Conservation (phyloP, 2,329 filamentous ascomycete genomes). For the Nakataea oryzae region DNA sequence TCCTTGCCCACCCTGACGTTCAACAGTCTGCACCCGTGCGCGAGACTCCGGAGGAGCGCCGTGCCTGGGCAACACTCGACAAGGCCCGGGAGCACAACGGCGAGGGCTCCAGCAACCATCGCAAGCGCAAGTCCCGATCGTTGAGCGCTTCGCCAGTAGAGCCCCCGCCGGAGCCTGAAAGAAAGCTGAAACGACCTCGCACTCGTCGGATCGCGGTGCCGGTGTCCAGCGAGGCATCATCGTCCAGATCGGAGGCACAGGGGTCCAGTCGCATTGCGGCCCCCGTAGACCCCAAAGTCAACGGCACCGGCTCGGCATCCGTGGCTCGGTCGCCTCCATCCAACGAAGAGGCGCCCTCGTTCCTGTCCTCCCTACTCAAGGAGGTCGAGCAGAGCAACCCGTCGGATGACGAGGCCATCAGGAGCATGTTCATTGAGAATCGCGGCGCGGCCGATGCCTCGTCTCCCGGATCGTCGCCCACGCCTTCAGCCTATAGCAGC, state of each 20-base stretch:
- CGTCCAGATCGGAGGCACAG: conserved; percentile 14
- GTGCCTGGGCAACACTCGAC: conserved; percentile 86
- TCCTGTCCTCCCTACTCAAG: conserved; percentile 76
- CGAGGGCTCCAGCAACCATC: conserved; percentile 33
- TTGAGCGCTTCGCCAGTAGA: conserved; percentile 61
- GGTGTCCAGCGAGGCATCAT: conserved; percentile 34
- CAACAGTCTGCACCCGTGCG: conserved; percentile 36
- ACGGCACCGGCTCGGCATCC: neutral
- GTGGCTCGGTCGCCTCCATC: conserved; percentile 18
- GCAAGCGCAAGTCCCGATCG: conserved; percentile 68
- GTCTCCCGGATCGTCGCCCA: conserved; percentile 46
- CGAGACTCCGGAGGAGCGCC: conserved; percentile 69
- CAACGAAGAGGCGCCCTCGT: conserved; percentile 54
- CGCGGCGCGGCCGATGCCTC: conserved; percentile 20
- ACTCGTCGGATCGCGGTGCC: conserved; percentile 50
- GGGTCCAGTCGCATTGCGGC: neutral
- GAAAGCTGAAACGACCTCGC: conserved; percentile 79
- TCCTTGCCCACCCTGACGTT: conserved; percentile 43
- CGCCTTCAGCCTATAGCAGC: conserved; percentile 53
- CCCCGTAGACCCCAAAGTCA: neutral
- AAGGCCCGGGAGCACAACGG: conserved; percentile 62
- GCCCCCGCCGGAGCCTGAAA: conserved; percentile 58
- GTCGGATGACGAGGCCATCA: conserved; percentile 45
- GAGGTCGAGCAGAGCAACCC: conserved; percentile 65
- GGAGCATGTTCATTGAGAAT: conserved; percentile 24